These are phyloP conservation scores for Pezicula neosporulosa DNA, from an alignment of 2,329 filamentous ascomycete species.

Conservation along the genomic window DNA sequence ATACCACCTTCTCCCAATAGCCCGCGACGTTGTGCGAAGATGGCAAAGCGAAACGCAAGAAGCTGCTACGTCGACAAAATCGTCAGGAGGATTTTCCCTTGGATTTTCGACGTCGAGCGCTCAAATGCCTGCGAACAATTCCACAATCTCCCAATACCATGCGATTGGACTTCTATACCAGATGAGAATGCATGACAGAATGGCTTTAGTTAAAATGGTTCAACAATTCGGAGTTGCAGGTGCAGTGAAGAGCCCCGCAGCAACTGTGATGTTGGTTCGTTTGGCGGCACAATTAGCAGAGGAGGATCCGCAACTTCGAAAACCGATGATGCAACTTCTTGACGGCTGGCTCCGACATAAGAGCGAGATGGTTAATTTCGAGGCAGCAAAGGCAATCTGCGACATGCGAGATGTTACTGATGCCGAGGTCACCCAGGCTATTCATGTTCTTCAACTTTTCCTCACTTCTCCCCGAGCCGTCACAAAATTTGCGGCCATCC, in stretches of 20 bases:
- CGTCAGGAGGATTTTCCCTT: constrained; percentile 83
- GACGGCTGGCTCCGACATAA: constrained; percentile 97
- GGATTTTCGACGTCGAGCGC: constrained; percentile 82
- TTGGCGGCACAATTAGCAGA: constrained; percentile 91
- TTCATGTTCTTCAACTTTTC: constrained; percentile 95
- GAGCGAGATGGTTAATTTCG: constrained; percentile 99
- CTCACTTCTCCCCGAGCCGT: constrained; percentile 91
- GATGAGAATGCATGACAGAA: constrained; percentile 95
- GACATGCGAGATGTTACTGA: constrained; percentile 92
- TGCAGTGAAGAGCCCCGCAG: constrained; percentile 91
- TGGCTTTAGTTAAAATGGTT: constrained; percentile 99
- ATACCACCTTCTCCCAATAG: constrained; percentile 95
- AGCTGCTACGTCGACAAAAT: constrained; percentile 86
- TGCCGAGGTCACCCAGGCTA: constrained; percentile 83
- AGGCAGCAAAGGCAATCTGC: constrained; percentile 97
- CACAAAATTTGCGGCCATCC: constrained; percentile 95
- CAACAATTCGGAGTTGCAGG: constrained; percentile 93
- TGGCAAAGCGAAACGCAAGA: constrained; percentile 99
- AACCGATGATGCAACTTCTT: constrained; percentile 95
- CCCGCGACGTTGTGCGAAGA: constrained; percentile 88
- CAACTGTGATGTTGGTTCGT: constrained; percentile 87
- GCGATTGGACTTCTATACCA: constrained; percentile 96
- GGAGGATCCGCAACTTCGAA: constrained; percentile 83
- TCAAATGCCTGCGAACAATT: constrained; percentile 80
- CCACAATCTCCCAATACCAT: constrained; percentile 98